Evolutionary conservation across 352 stramenopile genomes (phyloP).

Genomic region (Globisporangium iwayamae): DNA sequence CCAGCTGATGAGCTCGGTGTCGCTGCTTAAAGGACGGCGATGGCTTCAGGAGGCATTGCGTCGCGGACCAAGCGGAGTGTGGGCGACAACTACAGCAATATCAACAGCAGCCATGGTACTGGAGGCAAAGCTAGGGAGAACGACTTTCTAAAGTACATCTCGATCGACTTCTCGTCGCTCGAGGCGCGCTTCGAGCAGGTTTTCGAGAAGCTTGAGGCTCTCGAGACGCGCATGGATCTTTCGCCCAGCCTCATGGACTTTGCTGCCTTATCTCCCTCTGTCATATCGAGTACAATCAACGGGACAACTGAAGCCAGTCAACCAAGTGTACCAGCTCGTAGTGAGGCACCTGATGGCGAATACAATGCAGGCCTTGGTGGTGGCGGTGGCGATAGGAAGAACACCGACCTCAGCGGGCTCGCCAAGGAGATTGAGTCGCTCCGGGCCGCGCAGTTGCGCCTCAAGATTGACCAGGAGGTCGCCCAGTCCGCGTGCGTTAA

Average conservation of each 20-base stretch:
- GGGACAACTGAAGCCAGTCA: not conserved
- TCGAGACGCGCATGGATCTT: slow-evolving; percentile 25
- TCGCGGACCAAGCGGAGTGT: slow-evolving; percentile 1
- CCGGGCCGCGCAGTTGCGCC: slow-evolving; percentile 43
- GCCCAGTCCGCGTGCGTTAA: slow-evolving; percentile 25
- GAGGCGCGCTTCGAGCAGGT: slow-evolving; percentile 50
- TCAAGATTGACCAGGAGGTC: slow-evolving; percentile 64
- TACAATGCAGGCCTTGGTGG: not conserved
- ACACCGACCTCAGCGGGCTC: slow-evolving; percentile 23
- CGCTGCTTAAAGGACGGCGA: not conserved
- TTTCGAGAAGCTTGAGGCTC: slow-evolving; percentile 37
- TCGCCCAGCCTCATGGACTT: not conserved
- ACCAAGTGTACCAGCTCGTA: not conserved
- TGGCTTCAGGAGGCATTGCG: not conserved
- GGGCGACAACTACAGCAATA: not conserved
- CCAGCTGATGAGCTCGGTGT: not conserved
- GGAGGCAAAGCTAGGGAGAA: slow-evolving; percentile 15
- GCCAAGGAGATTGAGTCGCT: slow-evolving; percentile 52
- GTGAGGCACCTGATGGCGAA: not conserved
- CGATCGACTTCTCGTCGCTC: slow-evolving; percentile 44
- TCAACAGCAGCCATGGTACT: not conserved
- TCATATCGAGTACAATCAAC: not conserved
- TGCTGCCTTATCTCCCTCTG: not conserved
- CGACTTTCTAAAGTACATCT: slow-evolving; percentile 42
- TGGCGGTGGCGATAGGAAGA: slow-evolving; percentile 6